Conservation (phyloP, 2,329 filamentous ascomycete genomes). For the Massarina eburnea region DNA sequence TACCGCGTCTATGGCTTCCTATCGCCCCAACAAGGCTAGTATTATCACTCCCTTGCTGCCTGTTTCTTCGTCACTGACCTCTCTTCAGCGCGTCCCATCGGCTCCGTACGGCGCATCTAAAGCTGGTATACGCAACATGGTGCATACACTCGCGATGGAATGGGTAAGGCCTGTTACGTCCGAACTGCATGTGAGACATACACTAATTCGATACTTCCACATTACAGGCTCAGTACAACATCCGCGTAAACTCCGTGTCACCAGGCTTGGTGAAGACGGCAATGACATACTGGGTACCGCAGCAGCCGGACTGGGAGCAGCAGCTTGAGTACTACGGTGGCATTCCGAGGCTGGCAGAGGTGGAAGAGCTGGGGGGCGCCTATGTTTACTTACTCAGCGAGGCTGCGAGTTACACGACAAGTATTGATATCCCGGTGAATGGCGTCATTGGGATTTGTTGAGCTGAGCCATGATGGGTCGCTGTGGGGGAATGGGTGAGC, state of each 20-base stretch:
- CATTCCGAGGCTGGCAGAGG: slow-evolving; percentile 57
- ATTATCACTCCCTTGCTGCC: not conserved
- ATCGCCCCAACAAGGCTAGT: slow-evolving; percentile 43
- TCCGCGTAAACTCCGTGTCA: slow-evolving; percentile 43
- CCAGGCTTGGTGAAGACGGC: slow-evolving; percentile 42
- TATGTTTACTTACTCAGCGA: slow-evolving; percentile 61
- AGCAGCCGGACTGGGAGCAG: slow-evolving; percentile 57
- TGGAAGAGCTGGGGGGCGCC: slow-evolving; percentile 58
- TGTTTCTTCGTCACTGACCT: not conserved
- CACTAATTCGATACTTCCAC: no score
- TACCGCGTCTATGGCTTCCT: slow-evolving; percentile 52
- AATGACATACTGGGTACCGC: slow-evolving; percentile 51
- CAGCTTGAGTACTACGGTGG: slow-evolving; percentile 62
- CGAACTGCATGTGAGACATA: no score
- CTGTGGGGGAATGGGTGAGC: no score
- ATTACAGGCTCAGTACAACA: slow-evolving; percentile 40
- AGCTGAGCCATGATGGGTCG: no score
- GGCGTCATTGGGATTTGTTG: slow-evolving; percentile 34
- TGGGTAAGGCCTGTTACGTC: no score
- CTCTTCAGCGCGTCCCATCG: slow-evolving; percentile 37
- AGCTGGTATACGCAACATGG: slow-evolving; percentile 49
- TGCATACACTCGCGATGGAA: slow-evolving; percentile 45
- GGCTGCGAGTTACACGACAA: slow-evolving; percentile 54
- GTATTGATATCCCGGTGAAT: slow-evolving; percentile 54
- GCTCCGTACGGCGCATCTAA: slow-evolving; percentile 49